Conservation (phyloP, 257 asterid species). For the Nemophila menziesii region DNA sequence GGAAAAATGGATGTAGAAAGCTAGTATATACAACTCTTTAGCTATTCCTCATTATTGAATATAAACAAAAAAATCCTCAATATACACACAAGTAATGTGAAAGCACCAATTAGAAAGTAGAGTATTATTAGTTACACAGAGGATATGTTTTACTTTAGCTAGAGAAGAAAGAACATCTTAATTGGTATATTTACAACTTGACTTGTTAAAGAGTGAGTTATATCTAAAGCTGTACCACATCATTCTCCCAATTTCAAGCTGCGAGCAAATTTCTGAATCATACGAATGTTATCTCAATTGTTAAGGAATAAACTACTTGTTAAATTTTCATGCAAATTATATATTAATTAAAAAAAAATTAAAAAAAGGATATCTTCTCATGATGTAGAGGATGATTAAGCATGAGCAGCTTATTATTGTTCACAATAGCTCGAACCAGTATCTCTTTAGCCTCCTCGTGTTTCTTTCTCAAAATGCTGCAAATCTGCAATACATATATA, state of each 20-base stretch:
- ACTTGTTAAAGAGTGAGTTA: no score
- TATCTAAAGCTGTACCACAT: background rate
- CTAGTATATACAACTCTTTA: no score
- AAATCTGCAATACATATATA: conserved; percentile 60
- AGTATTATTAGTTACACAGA: no score
- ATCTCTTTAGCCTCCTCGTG: conserved; percentile 75
- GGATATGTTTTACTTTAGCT: no score
- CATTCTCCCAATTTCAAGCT: conserved; percentile 10
- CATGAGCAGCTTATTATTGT: conserved; percentile 74
- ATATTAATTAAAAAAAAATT: background rate
- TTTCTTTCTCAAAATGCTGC: conserved; percentile 62
- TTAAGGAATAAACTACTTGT: conserved; percentile 29
- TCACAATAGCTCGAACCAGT: conserved; percentile 58
- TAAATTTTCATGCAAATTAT: background rate
- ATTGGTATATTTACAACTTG: no score
- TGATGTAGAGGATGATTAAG: conserved; percentile 57
- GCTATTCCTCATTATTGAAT: no score
- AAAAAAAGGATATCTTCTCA: conserved; percentile 80
- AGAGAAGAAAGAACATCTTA: no score
- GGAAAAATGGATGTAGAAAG: no score
- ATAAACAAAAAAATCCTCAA: no score
- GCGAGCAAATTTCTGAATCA: conserved; percentile 47
- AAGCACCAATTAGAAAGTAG: no score
- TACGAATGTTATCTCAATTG: conserved; percentile 36
- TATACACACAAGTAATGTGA: no score